Evolutionary conservation across 257 asterid species (phyloP), one percentile per base, ranked within the genome.

Genomic region (Solanum piurae): DNA sequence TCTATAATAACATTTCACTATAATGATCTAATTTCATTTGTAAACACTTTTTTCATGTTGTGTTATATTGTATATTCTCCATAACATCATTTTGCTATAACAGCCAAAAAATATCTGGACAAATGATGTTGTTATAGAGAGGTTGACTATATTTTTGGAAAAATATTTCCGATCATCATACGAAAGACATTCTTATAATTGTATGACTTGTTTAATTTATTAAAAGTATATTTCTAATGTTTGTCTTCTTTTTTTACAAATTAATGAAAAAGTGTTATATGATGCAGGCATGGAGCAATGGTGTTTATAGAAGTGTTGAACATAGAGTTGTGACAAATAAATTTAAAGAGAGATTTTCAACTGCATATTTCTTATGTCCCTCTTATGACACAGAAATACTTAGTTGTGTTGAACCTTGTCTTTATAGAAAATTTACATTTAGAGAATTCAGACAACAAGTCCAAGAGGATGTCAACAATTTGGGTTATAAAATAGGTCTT

Each of bases 271-370:
- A 4, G n/a, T 6, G 31, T 69, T 52, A n/a, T 2, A 55, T 52
- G 27, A 9, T 89, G 92, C 92, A 96, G 99, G 99, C 98, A 18
- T 97, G 99, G 99, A 97, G 99, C 93, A 97, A 97, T 86, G 92
- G 95, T 1, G 92, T 91, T 16, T 97, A 97, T 34, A 95, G 88
- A 88, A 97, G 99, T 75, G 98, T 95, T 7, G 94, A 95, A 72
- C 99, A 97, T 72, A 88, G 98, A n/a, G 98, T 97, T 7, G 94
- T 97, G 89, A 92, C 98, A 6, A 95, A 97, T 64, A 91, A 95
- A 36, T 27, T 80, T 1, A 88, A 87, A 40, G 98, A 97, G 89
- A 93, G 98, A 86, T 95, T 94, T 89, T 97, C 99, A 3, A 87
- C 93, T 3, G 99, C 99, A 1, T 95, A 91, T 89, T 97, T 97